These are phyloP conservation scores for Hygrophorus pudorinus DNA, from an alignment of 768 basidiomycete species.

Conservation along the genomic window DNA sequence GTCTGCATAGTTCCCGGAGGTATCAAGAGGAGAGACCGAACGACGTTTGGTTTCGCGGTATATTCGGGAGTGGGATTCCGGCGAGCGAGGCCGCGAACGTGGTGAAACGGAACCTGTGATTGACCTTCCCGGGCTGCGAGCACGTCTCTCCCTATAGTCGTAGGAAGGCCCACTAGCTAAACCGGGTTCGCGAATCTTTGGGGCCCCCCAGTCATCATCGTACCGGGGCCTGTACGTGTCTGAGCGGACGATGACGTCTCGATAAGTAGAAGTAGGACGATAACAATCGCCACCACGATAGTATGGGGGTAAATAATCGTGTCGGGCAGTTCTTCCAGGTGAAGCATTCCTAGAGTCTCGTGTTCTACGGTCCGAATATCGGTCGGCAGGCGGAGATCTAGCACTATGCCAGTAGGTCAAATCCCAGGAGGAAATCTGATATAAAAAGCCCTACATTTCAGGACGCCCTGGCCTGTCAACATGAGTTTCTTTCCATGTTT, in stretches of 20 bases:
- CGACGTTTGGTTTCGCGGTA: not conserved
- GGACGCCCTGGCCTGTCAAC: constrained; percentile 30
- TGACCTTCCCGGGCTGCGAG: too few relatives aligned
- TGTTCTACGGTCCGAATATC: constrained; percentile 25
- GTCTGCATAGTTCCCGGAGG: not conserved
- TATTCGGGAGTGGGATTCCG: too few relatives aligned
- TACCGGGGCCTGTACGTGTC: constrained; percentile 47
- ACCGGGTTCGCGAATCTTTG: constrained; percentile 13
- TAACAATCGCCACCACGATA: constrained; percentile 35
- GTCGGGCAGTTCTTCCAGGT: constrained; percentile 24
- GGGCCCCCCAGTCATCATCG: constrained; percentile 13
- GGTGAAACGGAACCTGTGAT: constrained; percentile 20
- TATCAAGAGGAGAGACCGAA: not conserved
- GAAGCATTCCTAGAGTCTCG: constrained; percentile 23
- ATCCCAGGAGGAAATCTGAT: constrained; percentile 11
- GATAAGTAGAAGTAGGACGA: constrained; percentile 32
- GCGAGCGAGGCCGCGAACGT: constrained; percentile 16
- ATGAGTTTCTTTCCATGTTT: constrained; percentile 57
- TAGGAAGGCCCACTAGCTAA: not conserved
- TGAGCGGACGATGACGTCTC: constrained; percentile 23
- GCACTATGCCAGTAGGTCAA: constrained; percentile 14
- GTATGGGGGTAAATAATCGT: constrained; percentile 22
- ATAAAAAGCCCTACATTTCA: constrained; percentile 28
- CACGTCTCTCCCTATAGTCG: constrained; percentile 16
- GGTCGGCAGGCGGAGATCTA: constrained; percentile 19